Evolutionary conservation across 108 stramenopile genomes (phyloP).

Genomic region (Nannochloropsis salina): DNA sequence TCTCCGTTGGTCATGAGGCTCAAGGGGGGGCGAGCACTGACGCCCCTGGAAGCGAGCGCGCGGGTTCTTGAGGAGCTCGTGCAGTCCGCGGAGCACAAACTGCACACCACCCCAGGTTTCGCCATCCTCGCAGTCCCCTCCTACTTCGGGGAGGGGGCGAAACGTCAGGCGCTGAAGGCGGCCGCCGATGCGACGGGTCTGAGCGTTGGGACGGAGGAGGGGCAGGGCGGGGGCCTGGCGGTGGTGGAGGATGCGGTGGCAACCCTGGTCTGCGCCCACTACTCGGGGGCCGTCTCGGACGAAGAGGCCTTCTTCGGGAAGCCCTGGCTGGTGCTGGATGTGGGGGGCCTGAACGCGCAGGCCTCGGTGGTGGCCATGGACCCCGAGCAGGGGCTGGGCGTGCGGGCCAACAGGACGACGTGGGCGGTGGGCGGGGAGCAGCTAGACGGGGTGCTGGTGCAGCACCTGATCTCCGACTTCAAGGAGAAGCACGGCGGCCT

Average conservation of each 20-base stretch:
- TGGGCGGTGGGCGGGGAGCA: neutral
- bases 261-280: neutral
- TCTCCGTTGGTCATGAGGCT: neutral
- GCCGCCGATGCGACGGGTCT: neutral
- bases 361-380: neutral
- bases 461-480: neutral
- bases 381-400: neutral
- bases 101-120: neutral
- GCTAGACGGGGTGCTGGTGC: neutral
- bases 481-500: slow-evolving; percentile 18
- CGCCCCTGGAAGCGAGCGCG: neutral
- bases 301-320: slow-evolving; percentile 13
- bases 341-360: slow-evolving; percentile 15
- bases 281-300: neutral
- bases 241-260: neutral
- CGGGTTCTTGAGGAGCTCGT: neutral
- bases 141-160: neutral
- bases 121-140: neutral
- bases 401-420: neutral
- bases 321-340: neutral
- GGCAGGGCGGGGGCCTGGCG: neutral
- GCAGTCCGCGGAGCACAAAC: neutral
- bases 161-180: neutral
- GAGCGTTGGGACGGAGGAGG: neutral
- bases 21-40: neutral